Evolutionary conservation across 371 early-diverging fungal species (phyloP), one percentile per base, ranked within the genome.

Genomic region (Amoeboradix gromovi): DNA sequence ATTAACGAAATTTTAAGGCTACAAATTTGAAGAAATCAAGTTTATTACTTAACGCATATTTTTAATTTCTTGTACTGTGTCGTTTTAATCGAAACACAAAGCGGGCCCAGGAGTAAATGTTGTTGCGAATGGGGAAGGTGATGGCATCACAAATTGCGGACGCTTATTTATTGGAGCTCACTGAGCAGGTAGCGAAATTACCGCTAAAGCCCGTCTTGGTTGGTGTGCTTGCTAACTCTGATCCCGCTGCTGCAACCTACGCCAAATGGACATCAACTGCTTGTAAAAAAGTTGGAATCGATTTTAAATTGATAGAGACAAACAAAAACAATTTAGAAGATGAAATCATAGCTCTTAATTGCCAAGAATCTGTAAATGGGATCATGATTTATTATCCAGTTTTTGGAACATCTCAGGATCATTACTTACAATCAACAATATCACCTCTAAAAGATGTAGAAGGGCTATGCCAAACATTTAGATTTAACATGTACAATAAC

Each of bases 371-470:
- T 0, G 87, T 93, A 28, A 84, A 91, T 74, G 95, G 93, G 31
- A 92, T 92, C 73, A 87, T 92, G 84, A 89, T 94, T 66, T 89
- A 90, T 77, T 94, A 93, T 74, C 93, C 94, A 1, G 93, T 93
- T 17, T 93, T 89, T 80, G 90, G 89, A 30, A 87, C 86, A 70
- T 82, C 87, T 65, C 71, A 89, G 84, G 96, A 95, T 75, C 84
- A 86, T 72, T 89, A 92, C 75, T 78, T 95, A 69, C 92, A 91
- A 75, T 90, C 87, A 76, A 83, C 87, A 73, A 90, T 95, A 28
- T 82, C 83, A 73, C 79, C 81, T 68, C 74, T 81, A 68, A 95
- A 95, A 80, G 96, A 95, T 77, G 95, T 95, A 29, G 95, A 95
- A 78, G 92, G 94, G 29, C 82, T 95, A 28, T 90, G 89, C 75